These are phyloP conservation scores for Phaeoacremonium minimum DNA, from an alignment of 2,329 filamentous ascomycete species.

Conservation along the genomic window DNA sequence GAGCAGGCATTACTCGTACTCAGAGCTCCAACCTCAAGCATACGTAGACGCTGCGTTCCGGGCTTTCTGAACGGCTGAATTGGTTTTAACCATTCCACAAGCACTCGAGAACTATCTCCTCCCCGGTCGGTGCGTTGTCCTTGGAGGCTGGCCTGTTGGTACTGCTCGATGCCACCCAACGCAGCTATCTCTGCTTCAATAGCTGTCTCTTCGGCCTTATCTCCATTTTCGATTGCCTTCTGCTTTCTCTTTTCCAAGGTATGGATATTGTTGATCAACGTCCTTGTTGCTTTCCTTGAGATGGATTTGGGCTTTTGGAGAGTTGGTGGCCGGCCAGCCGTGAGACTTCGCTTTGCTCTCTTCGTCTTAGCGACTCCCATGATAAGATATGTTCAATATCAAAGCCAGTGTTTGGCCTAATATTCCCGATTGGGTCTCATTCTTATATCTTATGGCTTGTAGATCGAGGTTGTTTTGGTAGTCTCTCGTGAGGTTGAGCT, in stretches of 20 bases:
- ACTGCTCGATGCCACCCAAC: slow-evolving; percentile 57
- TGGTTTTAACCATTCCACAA: slow-evolving; percentile 58
- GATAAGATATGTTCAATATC: no score
- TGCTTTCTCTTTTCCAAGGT: slow-evolving; percentile 58
- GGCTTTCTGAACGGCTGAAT: slow-evolving; percentile 18
- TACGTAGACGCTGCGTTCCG: slow-evolving; percentile 37
- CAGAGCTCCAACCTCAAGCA: slow-evolving; percentile 87
- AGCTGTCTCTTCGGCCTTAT: slow-evolving; percentile 38
- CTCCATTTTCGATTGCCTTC: slow-evolving; percentile 51
- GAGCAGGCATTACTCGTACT: slow-evolving; percentile 84
- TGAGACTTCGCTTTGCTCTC: slow-evolving; percentile 30
- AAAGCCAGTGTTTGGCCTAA: no score
- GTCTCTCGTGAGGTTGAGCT: no score
- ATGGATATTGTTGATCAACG: slow-evolving; percentile 62
- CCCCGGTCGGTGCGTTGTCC: slow-evolving; percentile 63
- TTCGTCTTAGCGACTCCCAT: slow-evolving; percentile 46
- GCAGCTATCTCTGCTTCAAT: slow-evolving; percentile 50
- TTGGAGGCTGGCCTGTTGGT: slow-evolving; percentile 65
- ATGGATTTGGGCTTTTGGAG: slow-evolving; percentile 50
- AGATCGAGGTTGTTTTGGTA: no score
- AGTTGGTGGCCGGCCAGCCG: slow-evolving; percentile 53
- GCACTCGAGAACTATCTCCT: slow-evolving; percentile 60
- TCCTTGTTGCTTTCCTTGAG: slow-evolving; percentile 59
- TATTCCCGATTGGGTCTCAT: no score
- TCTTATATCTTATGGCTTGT: no score